A percentile compares a stretch with the other conserved stretches of the same genome.
These are phyloP conservation scores for Martiniozyma abietophila DNA, from an alignment of 805 yeast genomes.

Conservation along the genomic window DNA sequence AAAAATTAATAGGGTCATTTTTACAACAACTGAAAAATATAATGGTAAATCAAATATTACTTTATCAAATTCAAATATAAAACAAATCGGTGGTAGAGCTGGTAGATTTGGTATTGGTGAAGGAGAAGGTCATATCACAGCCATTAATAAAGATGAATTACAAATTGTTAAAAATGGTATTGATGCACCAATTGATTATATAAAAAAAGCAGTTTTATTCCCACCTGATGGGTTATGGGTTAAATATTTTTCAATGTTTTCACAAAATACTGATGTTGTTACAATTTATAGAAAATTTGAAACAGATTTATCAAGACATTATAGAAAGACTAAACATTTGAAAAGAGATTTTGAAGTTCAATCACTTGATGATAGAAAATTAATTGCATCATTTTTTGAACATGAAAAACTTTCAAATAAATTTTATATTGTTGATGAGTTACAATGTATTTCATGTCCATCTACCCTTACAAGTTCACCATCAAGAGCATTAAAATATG, in stretches of 20 bases:
- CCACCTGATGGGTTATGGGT: conserved; percentile 71
- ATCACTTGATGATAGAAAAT: conserved; percentile 20
- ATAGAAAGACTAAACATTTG: conserved; percentile 10
- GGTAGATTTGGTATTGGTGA: conserved; percentile 54
- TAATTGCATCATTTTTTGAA: conserved; percentile 21
- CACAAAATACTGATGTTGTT: conserved; percentile 37
- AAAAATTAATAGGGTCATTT: conserved; percentile 71
- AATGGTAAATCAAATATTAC: conserved; percentile 46
- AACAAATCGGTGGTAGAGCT: conserved; percentile 95
- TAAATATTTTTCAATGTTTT: conserved; percentile 52
- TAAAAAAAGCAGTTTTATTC: conserved; percentile 63
- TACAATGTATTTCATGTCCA: conserved; percentile 30
- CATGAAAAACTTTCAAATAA: conserved; percentile 15
- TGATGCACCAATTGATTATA: conserved; percentile 38
- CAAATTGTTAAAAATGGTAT: conserved; percentile 37
- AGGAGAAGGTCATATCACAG: conserved; percentile 43
- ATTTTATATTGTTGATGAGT: conserved; percentile 26
- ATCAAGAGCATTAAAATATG: conserved; percentile 16
- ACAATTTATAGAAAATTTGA: conserved; percentile 42
- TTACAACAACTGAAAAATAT: conserved; percentile 58
- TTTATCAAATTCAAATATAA: conserved; percentile 58
- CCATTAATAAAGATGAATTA: conserved; percentile 38
- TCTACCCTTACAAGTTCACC: conserved; percentile 18
- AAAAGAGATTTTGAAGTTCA: conserved; percentile 22
- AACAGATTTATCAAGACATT: conserved; percentile 24